phyloP scores from a whole-genome alignment of 139 green algal species.

The Coelastrella sp. region DNA sequence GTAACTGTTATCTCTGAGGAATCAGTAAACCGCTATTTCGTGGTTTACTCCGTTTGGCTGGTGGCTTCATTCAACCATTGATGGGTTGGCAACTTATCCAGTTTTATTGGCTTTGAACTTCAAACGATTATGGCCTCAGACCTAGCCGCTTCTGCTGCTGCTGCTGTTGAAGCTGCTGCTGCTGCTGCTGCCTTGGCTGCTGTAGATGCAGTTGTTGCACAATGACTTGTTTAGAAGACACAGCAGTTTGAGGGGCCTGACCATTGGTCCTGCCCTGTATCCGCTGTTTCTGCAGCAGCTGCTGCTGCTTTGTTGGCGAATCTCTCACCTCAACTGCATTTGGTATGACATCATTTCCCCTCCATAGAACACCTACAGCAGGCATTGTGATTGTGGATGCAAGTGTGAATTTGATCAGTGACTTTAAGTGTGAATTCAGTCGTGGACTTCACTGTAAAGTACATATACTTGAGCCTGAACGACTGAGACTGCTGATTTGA shows the following conservation, averaged over 20 bases:
- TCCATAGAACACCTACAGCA: conserved; percentile 68
- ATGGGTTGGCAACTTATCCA: no score
- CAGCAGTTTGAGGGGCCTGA: no score
- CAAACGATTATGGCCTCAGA: no score
- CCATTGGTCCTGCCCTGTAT: no score
- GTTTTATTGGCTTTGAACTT: no score
- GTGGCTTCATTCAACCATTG: not conserved
- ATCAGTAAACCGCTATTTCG: not conserved
- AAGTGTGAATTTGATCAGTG: no score
- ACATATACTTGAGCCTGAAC: no score
- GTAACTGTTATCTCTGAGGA: not conserved
- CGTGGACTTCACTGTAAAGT: no score
- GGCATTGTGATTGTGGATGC: not conserved
- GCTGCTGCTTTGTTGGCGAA: no score
- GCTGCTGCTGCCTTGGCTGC: not conserved
- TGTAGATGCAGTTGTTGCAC: not conserved
- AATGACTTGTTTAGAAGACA: no score
- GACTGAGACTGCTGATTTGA: no score
- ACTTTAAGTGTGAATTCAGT: no score
- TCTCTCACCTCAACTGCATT: conserved; percentile 51
- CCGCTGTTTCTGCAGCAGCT: not conserved
- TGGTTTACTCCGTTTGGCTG: not conserved
- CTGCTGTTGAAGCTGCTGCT: not conserved
- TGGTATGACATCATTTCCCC: conserved; percentile 55
- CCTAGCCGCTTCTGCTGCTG: not conserved